A percentile compares a stretch with the other conserved stretches of the same genome.
phyloP scores from a whole-genome alignment of 2,329 filamentous ascomycete species.

The Leptodontidium sp. region DNA sequence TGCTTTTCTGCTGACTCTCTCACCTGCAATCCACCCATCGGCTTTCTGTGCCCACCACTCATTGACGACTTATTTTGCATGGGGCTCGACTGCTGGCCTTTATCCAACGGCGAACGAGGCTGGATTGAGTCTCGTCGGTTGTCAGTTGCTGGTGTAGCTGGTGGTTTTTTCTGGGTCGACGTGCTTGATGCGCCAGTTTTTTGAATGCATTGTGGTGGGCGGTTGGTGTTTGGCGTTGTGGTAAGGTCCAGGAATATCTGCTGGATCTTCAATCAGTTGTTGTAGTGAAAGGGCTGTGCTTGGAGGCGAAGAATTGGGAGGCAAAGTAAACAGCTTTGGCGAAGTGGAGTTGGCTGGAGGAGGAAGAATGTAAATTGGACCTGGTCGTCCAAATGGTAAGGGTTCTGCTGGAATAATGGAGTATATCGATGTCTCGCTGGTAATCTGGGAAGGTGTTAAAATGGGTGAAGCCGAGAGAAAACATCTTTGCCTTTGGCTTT shows the following conservation, averaged over 20 bases:
- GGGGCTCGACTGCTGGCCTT: conserved; percentile 1
- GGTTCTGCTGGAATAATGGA: too few species aligned
- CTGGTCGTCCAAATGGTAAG: not conserved
- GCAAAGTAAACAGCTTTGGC: not conserved
- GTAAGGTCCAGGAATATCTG: not conserved
- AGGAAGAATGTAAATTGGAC: not conserved
- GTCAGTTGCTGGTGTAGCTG: conserved; percentile 6
- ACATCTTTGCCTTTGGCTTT: not conserved
- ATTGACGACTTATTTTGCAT: conserved; percentile 5
- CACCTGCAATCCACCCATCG: conserved; percentile 29
- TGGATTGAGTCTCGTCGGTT: not conserved
- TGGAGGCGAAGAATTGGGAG: not conserved
- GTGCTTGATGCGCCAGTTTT: conserved; percentile 41
- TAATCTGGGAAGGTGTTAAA: not conserved
- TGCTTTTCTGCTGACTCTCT: not conserved
- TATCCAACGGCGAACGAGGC: not conserved
- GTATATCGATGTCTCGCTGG: not conserved
- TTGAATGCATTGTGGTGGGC: conserved; percentile 37
- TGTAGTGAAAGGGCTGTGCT: not conserved
- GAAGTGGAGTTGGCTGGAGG: not conserved
- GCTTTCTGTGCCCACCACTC: conserved; percentile 30
- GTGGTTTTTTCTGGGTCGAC: conserved; percentile 27
- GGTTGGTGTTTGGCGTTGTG: too few species aligned
- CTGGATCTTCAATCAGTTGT: not conserved
- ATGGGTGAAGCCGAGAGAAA: not conserved